Evolutionary conservation across 371 early-diverging fungal genomes (phyloP), one percentile per base, ranked within the genome.

Genomic region (Lichtheimia corymbifera): DNA sequence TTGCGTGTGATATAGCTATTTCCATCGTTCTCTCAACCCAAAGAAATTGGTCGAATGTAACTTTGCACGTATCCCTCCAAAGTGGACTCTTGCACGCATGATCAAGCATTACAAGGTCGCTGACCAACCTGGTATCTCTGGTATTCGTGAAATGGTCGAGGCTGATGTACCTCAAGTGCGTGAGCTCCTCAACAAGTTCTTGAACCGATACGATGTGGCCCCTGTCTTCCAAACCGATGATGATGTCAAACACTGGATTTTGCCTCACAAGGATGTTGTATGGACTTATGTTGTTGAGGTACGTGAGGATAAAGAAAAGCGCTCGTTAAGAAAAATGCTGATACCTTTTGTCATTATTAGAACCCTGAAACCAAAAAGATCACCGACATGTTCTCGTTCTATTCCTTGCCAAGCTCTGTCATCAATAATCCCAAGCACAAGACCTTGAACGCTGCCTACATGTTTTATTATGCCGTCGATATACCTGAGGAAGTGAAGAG

Each of bases 221-320:
- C 92, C 91, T 24, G 73, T 78, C 13, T 92, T 94, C 63, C 72
- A 83, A 41, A 79, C 85, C 35, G 91, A 92, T 57, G 95, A 89
- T 2, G 96, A 96, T 68, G 85, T 96, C n/a, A 77, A 80, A 20
- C 98, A 98, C 70, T 97, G 95, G 95, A 68, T 97, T 12, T 62
- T 95, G 61, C 94, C 95, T 40, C 83, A 88, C 53, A 74, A 90
- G 5, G 83, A 82, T 15, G 97, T 97, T 17, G 86, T 97, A 18
- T 95, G 89, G 89, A 90, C 91, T 60, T 97, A 91, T 72, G 98
- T 97, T 11, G 94, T 93, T 7, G 93, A 96, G 80, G 90, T 87
- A 76, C 47, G 22, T 58, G 4, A 15, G 42, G 27, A 35, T 35
- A 18, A 53, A 15, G 50, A 59, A 41, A 1, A 49, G 28, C 7